Conservation (phyloP, 2,329 filamentous ascomycete genomes). For the Thelonectria blattea region DNA sequence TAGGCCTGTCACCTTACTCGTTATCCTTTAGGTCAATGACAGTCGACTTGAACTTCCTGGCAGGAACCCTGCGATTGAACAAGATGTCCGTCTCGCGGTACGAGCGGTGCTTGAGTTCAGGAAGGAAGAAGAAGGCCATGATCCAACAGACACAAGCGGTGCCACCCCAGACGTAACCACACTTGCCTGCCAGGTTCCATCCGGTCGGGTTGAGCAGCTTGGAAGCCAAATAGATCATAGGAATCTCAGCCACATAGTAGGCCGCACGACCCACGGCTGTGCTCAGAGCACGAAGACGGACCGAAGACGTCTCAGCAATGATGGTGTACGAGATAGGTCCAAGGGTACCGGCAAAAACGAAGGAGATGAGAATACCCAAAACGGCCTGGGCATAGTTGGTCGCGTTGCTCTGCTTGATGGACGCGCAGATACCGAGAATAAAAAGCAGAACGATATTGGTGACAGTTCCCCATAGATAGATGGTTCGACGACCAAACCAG, state of each 20-base stretch:
- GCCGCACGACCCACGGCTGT: constrained; percentile 66
- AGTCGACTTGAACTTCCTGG: constrained; percentile 61
- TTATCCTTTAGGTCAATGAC: constrained; percentile 64
- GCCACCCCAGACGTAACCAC: constrained; percentile 64
- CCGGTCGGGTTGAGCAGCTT: constrained; percentile 63
- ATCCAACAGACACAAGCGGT: constrained; percentile 61
- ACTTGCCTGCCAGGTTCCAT: constrained; percentile 56
- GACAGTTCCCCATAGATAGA: constrained; percentile 65
- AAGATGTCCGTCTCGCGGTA: constrained; percentile 67
- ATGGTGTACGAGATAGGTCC: constrained; percentile 69
- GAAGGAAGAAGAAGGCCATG: constrained; percentile 54
- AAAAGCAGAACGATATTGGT: constrained; percentile 61
- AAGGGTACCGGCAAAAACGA: constrained; percentile 65
- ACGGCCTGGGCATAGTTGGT: constrained; percentile 62
- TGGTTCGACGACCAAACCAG: constrained; percentile 66
- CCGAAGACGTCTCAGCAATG: constrained; percentile 68
- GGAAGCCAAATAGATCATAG: constrained; percentile 65
- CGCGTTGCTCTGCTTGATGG: constrained; percentile 48
- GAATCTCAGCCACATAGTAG: constrained; percentile 70
- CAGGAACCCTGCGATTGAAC: constrained; percentile 58
- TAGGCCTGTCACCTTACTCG: too few species aligned
- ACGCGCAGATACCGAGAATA: constrained; percentile 63
- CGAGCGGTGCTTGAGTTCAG: constrained; percentile 61
- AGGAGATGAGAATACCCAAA: constrained; percentile 68
- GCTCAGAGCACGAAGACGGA: constrained; percentile 67